Evolutionary conservation across 805 yeast genomes (phyloP).

Genomic region (Nakazawaea peltata): DNA sequence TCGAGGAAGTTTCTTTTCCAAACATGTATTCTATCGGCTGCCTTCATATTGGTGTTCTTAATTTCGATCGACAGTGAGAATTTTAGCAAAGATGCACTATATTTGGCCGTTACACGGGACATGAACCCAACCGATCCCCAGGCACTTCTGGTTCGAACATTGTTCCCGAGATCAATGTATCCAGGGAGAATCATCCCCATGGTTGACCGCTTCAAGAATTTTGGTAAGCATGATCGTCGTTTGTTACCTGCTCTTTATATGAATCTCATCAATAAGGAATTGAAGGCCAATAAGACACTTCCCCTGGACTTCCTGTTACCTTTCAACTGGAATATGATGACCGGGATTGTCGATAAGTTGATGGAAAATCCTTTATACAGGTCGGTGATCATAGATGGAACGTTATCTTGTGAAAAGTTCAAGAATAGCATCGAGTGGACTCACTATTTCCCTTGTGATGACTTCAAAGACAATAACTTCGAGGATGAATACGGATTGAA

Average conservation of each 20-base stretch:
- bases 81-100: too few species aligned
- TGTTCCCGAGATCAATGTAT: too few species aligned
- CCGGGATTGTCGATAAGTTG: background rate
- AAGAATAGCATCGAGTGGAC: background rate
- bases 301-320: conserved; percentile 1
- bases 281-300: background rate
- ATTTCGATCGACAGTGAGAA: too few species aligned
- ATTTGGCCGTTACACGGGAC: too few species aligned
- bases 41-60: too few species aligned
- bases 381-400: background rate
- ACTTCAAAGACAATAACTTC: background rate
- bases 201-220: conserved; percentile 3
- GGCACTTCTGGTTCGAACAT: too few species aligned
- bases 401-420: background rate
- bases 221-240: conserved; percentile 5
- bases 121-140: too few species aligned
- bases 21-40: too few species aligned
- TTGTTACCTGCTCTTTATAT: conserved; percentile 7
- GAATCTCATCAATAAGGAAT: background rate
- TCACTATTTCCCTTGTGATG: background rate
- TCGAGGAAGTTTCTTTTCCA: too few species aligned
- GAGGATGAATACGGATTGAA: background rate
- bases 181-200: too few species aligned
- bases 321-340: conserved; percentile 10
- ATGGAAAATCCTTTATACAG: conserved; percentile 2